Base-by-base conservation (phyloP, 352 stramenopile genomes). In the Aphanomyces invadans region DNA sequence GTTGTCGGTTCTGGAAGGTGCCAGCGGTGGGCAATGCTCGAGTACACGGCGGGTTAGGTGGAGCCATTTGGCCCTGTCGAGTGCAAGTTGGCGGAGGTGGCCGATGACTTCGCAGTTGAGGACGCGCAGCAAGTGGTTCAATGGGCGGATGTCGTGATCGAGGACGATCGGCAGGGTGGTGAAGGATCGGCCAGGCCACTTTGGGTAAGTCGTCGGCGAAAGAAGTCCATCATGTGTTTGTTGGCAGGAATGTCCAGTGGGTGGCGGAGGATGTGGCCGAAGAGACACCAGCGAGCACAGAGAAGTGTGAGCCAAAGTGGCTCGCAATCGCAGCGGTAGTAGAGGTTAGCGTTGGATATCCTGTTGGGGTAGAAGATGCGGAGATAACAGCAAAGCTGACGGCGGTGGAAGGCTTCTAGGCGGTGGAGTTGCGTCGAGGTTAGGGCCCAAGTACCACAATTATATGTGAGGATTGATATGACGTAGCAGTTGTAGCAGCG, bases 401-500 rank as follows among this genome's bases (percentile, higher is more conserved):
- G 46, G 46, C 46, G 46, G 39, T 48, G 39, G 39, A 48, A 48
- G 39, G 15, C 21, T 48, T 48, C 39, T n/a, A 54, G 10, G 26
- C n/a, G n/a, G 21, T 23, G 46, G 0, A 54, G 46, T 54, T 54
- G 46, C 10, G 46, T 31, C 26, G 11, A 15, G n/a, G 46, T 54
- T 10, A 54, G 10, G 11, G 46, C 46, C 46, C 46, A 54, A 1
- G n/a, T 54, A 10, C 46, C 46, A n/a, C 46, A 54, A 21, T 54
- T 54, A n/a, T 54, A 54, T 25, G 46, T 54, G 46, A 54, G 46
- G 0, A 54, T 29, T 11, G 46, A 15, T 10, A 54, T 25, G 11
- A 54, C 46, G 46, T 54, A 54, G 46, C 46, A 54, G 2, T 54
- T 54, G n/a, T 54, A 54, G n/a, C 11, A 1, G 46, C 46, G 46